phyloP scores from a whole-genome alignment of 2,329 filamentous ascomycete genomes.

The Talaromyces piceae region DNA sequence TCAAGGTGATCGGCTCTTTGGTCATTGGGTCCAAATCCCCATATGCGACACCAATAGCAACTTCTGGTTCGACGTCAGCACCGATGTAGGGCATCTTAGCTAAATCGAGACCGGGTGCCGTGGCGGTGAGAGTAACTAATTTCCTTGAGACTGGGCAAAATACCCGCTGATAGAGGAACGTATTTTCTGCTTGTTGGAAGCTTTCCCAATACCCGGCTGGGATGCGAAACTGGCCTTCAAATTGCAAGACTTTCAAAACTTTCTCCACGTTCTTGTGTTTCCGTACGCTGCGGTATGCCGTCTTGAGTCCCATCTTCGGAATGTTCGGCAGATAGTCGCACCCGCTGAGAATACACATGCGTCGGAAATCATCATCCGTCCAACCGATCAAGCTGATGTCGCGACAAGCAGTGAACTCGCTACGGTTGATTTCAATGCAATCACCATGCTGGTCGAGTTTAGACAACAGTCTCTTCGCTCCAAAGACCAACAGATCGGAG shows the following conservation, averaged over 20 bases:
- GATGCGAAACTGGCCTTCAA: conserved; percentile 77
- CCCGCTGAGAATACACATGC: conserved; percentile 93
- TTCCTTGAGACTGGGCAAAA: conserved; percentile 68
- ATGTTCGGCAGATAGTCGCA: conserved; percentile 92
- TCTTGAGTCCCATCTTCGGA: conserved; percentile 81
- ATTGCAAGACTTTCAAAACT: conserved; percentile 72
- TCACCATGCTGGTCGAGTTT: conserved; percentile 93
- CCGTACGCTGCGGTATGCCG: conserved; percentile 79
- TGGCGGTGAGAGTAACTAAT: conserved; percentile 67
- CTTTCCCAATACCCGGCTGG: conserved; percentile 72
- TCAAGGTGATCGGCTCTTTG: conserved; percentile 54
- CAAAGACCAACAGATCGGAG: conserved; percentile 92
- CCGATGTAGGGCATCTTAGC: conserved; percentile 78
- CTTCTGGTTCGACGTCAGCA: conserved; percentile 56
- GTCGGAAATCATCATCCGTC: conserved; percentile 83
- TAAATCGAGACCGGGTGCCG: conserved; percentile 55
- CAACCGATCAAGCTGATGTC: conserved; percentile 86
- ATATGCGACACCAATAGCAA: conserved; percentile 65
- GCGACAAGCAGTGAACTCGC: conserved; percentile 79
- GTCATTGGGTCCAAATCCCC: conserved; percentile 88
- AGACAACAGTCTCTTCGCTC: conserved; percentile 80
- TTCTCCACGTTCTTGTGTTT: conserved; percentile 85
- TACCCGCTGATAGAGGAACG: conserved; percentile 90
- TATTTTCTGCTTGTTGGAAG: conserved; percentile 82
- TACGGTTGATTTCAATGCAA: conserved; percentile 83